Evolutionary conservation across 257 asterid species (phyloP).

Genomic region (Rauvolfia tetraphylla): DNA sequence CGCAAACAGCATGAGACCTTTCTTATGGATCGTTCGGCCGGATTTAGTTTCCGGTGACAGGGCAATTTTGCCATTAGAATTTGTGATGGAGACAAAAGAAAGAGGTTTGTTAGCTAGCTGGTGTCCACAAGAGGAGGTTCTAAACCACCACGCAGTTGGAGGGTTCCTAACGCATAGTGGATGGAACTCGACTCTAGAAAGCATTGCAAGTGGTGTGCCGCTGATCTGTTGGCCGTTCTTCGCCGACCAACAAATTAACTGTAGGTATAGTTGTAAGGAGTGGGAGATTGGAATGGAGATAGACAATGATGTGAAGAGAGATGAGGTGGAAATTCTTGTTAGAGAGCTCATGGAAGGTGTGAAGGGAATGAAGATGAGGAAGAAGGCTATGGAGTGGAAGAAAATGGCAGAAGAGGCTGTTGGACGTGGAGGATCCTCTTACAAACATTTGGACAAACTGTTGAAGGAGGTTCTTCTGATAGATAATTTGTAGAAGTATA

Average conservation of each 20-base stretch:
- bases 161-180: too few species aligned
- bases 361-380: slow-evolving; percentile 14
- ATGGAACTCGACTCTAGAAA: slow-evolving; percentile 12
- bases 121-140: slow-evolving; percentile 23
- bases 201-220: slow-evolving; percentile 21
- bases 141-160: slow-evolving; percentile 16
- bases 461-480: too few species aligned
- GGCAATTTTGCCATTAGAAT: too few species aligned
- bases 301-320: too few species aligned
- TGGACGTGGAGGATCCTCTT: slow-evolving; percentile 5
- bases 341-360: too few species aligned
- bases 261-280: slow-evolving; percentile 16
- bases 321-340: too few species aligned
- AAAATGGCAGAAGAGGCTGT: slow-evolving; percentile 12
- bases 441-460: slow-evolving; percentile 16
- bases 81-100: neutral
- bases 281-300: too few species aligned
- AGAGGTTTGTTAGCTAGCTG: slow-evolving; percentile 14
- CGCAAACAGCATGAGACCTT: too few species aligned
- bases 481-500: too few species aligned
- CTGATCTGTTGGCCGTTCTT: slow-evolving; percentile 25
- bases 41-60: neutral
- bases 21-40: neutral
- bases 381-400: slow-evolving; percentile 18
- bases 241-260: slow-evolving; percentile 17